Conservation (phyloP, 1,139 yeast species). For the Arxiozyma telluris region DNA sequence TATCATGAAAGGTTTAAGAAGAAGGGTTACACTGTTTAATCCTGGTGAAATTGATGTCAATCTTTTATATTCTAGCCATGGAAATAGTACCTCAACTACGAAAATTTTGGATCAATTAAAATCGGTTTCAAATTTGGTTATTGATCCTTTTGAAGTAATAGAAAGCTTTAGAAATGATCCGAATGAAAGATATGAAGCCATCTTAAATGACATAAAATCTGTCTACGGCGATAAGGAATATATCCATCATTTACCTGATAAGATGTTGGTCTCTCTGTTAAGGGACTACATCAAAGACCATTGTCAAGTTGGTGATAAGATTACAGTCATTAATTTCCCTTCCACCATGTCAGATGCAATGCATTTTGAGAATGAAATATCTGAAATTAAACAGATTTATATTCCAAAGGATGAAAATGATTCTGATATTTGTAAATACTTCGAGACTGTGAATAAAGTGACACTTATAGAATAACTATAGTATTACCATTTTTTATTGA, state of each 20-base stretch:
- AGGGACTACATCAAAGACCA: constrained; percentile 39
- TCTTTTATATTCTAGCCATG: background rate
- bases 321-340: constrained; percentile 48
- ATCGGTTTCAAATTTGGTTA: constrained; percentile 28
- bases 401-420: constrained; percentile 24
- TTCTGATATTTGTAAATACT: constrained; percentile 44
- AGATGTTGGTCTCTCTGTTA: constrained; percentile 49
- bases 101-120: background rate
- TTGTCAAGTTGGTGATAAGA: constrained; percentile 35
- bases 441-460: constrained; percentile 48
- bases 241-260: constrained; percentile 42
- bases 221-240: constrained; percentile 17
- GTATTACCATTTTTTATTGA: background rate
- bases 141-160: constrained; percentile 44
- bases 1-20: constrained; percentile 41
- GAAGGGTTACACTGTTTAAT: constrained; percentile 41
- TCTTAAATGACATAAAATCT: constrained; percentile 30
- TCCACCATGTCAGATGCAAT: constrained; percentile 53
- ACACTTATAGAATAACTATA: constrained; percentile 8
- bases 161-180: constrained; percentile 38
- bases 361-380: constrained; percentile 34
- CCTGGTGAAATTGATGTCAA: constrained; percentile 18
- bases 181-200: constrained; percentile 36
- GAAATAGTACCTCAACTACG: background rate
- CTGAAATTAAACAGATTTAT: constrained; percentile 38